Evolutionary conservation across 768 basidiomycete species (phyloP).

Genomic region (Lactarius pseudohatsudake): DNA sequence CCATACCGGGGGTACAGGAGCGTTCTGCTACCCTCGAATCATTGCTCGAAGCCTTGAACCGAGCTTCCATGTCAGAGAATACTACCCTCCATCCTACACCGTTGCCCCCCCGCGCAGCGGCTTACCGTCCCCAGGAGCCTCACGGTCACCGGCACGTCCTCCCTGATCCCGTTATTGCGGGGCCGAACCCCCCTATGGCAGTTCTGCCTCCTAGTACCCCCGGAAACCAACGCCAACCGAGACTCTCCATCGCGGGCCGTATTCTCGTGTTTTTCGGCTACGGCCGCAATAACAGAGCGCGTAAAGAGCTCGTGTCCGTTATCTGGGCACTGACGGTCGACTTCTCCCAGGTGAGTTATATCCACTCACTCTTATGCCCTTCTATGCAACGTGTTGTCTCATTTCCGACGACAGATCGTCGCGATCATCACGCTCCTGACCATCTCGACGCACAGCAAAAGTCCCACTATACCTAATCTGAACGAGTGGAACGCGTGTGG

Average conservation of each 20-base stretch:
- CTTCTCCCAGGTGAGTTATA: slow-evolving; percentile 49
- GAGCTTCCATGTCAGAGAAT: slow-evolving; percentile 12
- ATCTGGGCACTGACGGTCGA: slow-evolving; percentile 53
- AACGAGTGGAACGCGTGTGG: slow-evolving; percentile 65
- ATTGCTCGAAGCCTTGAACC: slow-evolving; percentile 12
- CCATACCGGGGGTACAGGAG: not conserved
- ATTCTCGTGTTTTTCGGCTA: slow-evolving; percentile 49
- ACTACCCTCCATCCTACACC: not conserved
- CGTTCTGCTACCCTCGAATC: slow-evolving; percentile 8
- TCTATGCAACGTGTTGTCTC: slow-evolving; percentile 10
- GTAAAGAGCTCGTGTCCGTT: slow-evolving; percentile 54
- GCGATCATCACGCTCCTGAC: slow-evolving; percentile 52
- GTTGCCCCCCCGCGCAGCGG: not conserved
- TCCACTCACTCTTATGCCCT: slow-evolving; percentile 12
- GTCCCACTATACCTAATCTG: slow-evolving; percentile 41
- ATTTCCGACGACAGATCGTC: slow-evolving; percentile 45
- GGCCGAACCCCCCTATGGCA: not conserved
- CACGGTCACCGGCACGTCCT: not conserved
- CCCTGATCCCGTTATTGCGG: slow-evolving; percentile 5
- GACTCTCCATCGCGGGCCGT: slow-evolving; percentile 23
- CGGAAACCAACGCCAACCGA: slow-evolving; percentile 2
- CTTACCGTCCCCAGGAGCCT: not conserved
- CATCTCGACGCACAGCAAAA: slow-evolving; percentile 47
- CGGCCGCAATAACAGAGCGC: slow-evolving; percentile 50
- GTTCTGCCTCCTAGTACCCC: slow-evolving; percentile 3